phyloP scores from a whole-genome alignment of 345 rosid genomes.

The Murraya paniculata region DNA sequence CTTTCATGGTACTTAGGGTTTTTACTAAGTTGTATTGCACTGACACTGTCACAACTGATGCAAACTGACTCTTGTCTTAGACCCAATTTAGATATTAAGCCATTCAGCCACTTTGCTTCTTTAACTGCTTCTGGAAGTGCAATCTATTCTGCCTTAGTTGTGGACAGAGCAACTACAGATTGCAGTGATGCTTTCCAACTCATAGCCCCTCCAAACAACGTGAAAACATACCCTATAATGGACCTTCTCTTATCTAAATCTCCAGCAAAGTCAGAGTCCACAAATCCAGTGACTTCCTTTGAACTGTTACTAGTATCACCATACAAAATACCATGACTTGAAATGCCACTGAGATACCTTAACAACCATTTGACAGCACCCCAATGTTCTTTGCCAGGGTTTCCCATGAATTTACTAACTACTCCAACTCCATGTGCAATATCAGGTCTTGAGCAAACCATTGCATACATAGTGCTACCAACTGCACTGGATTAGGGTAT shows the following conservation, averaged over 20 bases:
- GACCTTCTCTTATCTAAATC: background rate
- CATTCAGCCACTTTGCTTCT: background rate
- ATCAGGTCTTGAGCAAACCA: no score
- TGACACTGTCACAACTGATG: background rate
- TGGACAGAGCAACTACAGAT: no score
- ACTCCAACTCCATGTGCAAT: no score
- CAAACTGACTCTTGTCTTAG: background rate
- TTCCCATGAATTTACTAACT: no score
- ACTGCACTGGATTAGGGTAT: no score
- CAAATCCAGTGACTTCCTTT: background rate
- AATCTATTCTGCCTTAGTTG: background rate
- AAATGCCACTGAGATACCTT: background rate
- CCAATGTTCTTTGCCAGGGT: no score
- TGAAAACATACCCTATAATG: background rate
- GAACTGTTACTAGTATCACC: accelerated
- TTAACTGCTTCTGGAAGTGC: background rate
- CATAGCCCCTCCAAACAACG: background rate
- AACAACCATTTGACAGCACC: background rate
- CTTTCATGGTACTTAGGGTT: background rate
- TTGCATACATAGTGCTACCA: no score
- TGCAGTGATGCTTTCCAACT: background rate
- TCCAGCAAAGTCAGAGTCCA: background rate
- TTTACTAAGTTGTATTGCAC: no score
- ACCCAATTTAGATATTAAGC: background rate
- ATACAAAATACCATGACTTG: accelerated